Evolutionary conservation across 108 stramenopile species (phyloP).

Genomic region (Cyclotella kingstonii): DNA sequence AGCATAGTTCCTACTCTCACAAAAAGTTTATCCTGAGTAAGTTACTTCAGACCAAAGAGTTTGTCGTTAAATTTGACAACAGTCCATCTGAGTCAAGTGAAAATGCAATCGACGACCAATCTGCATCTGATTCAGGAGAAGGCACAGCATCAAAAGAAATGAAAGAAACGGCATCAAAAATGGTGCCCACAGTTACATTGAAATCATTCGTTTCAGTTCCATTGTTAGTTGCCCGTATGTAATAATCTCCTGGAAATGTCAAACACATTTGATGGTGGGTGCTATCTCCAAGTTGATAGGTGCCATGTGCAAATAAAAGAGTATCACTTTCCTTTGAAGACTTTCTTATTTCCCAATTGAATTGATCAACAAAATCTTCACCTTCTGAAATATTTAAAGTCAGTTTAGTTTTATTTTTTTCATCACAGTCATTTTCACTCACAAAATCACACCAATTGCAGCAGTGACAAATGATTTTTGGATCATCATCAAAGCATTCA

Average conservation of each 20-base stretch:
- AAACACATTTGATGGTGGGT: background rate
- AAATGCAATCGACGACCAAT: background rate
- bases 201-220: background rate
- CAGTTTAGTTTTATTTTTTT: background rate
- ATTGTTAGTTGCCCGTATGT: background rate
- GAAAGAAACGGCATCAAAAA: background rate
- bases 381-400: background rate
- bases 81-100: constrained; percentile 2
- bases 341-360: background rate
- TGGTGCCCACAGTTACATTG: background rate
- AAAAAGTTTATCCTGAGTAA: no score
- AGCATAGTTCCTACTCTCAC: no score
- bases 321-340: background rate
- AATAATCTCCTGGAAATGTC: background rate
- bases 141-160: background rate
- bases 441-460: constrained; percentile 11
- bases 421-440: constrained; percentile 5
- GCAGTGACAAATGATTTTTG: constrained; percentile 4
- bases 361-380: background rate
- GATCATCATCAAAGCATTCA: constrained; percentile 9
- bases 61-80: no score
- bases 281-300: no score
- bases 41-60: no score
- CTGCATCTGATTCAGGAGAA: background rate
- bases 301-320: background rate